Evolutionary conservation across 768 basidiomycete genomes (phyloP).

Genomic region (Lentinula detonsa): DNA sequence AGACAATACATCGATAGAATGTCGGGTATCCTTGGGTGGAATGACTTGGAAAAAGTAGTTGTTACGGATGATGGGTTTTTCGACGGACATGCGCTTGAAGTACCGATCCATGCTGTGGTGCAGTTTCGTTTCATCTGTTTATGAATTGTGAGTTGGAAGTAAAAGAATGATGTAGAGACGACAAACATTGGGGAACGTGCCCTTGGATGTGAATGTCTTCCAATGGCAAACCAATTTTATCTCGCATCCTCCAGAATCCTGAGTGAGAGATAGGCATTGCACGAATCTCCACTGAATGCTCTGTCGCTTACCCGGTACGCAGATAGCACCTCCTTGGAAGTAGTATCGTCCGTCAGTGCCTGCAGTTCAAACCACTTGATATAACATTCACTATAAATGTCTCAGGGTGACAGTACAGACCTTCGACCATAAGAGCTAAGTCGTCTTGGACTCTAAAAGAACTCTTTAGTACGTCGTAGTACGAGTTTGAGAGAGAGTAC

Average conservation of each 20-base stretch:
- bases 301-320: conserved; percentile 44
- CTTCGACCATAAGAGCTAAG: conserved; percentile 56
- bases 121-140: conserved; percentile 41
- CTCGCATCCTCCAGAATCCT: conserved; percentile 75
- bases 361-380: conserved; percentile 15
- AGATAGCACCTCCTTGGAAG: conserved; percentile 69
- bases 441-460: conserved; percentile 48
- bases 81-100: conserved; percentile 58
- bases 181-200: conserved; percentile 67
- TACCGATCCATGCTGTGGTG: conserved; percentile 62
- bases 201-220: conserved; percentile 70
- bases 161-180: background rate
- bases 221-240: conserved; percentile 68
- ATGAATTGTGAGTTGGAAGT: background rate
- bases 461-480: no score
- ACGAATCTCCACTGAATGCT: background rate
- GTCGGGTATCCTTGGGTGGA: conserved; percentile 16
- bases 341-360: conserved; percentile 66
- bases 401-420: conserved; percentile 15
- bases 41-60: conserved; percentile 53
- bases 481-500: conserved; percentile 15
- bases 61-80: conserved; percentile 66
- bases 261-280: conserved; percentile 5
- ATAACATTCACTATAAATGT: background rate
- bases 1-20: conserved; percentile 8